These are phyloP conservation scores for Magnolia sinica DNA, from an alignment of 164 flowering plant genomes.

Conservation along the genomic window DNA sequence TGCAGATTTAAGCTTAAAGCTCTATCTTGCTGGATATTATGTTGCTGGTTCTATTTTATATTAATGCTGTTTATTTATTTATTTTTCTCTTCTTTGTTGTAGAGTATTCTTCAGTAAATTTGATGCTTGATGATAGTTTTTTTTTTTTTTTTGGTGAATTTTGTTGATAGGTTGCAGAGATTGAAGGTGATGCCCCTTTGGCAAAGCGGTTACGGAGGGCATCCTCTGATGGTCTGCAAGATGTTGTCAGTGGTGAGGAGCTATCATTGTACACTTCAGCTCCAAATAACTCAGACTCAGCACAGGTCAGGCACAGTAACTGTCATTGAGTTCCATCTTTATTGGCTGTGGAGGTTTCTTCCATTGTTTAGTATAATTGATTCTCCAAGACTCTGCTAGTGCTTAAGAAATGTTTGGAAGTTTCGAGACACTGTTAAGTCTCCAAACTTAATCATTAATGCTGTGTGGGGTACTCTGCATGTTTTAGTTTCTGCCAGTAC, in stretches of 20 bases:
- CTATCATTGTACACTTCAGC: conserved; percentile 80
- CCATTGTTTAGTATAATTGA: too few relatives aligned
- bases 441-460: too few relatives aligned
- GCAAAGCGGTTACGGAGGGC: conserved; percentile 73
- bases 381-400: too few relatives aligned
- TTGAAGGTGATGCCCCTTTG: conserved; percentile 72
- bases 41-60: neutral
- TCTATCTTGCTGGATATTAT: neutral
- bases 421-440: too few relatives aligned
- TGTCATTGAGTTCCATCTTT: neutral
- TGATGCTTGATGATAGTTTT: neutral
- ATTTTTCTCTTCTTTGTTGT: neutral
- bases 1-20: neutral
- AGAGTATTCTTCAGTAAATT: too few relatives aligned
- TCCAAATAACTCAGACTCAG: conserved; percentile 63
- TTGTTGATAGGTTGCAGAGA: conserved; percentile 67
- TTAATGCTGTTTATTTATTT: neutral
- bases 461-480: too few relatives aligned
- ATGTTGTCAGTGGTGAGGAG: conserved; percentile 73
- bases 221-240: conserved; percentile 85
- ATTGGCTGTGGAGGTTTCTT: too few relatives aligned
- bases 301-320: conserved; percentile 56
- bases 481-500: too few relatives aligned
- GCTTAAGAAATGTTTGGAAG: too few relatives aligned
- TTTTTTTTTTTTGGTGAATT: neutral